Conservation (phyloP, 805 yeast genomes). For the Komagataella pseudopastoris region DNA sequence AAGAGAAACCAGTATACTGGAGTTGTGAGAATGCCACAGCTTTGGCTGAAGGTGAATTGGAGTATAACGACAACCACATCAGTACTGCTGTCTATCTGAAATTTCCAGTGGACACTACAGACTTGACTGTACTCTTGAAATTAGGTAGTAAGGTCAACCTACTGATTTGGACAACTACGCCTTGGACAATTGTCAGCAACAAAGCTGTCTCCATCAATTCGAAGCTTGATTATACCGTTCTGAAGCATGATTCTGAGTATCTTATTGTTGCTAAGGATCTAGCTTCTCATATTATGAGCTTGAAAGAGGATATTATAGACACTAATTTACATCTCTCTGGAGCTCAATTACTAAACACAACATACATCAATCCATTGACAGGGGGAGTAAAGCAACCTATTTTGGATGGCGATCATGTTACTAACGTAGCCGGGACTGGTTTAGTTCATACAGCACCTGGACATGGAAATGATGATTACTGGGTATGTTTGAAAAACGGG, state of each 20-base stretch:
- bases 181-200: conserved; percentile 93
- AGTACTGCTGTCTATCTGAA: conserved; percentile 59
- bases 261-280: conserved; percentile 47
- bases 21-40: conserved; percentile 92
- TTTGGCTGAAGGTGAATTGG: conserved; percentile 91
- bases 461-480: conserved; percentile 89
- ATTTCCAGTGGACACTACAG: conserved; percentile 30
- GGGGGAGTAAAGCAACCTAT: conserved; percentile 32
- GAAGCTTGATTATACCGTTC: conserved; percentile 41
- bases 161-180: conserved; percentile 94
- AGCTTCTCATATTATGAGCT: conserved; percentile 19
- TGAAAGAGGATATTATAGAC: conserved; percentile 14
- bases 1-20: conserved; percentile 95
- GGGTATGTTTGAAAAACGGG: conserved; percentile 44
- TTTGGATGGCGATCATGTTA: conserved; percentile 72
- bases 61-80: conserved; percentile 60
- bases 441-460: conserved; percentile 97
- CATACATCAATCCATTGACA: conserved; percentile 46
- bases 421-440: conserved; percentile 79
- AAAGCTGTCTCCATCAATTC: conserved; percentile 66
- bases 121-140: not conserved
- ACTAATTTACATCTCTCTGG: conserved; percentile 25
- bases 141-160: conserved; percentile 13
- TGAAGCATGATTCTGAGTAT: conserved; percentile 23
- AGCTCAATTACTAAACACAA: conserved; percentile 19